A percentile compares a stretch with the other conserved stretches of the same genome.
Conservation (phyloP, 2,329 filamentous ascomycete species). For the Microcyclospora pomicola region DNA sequence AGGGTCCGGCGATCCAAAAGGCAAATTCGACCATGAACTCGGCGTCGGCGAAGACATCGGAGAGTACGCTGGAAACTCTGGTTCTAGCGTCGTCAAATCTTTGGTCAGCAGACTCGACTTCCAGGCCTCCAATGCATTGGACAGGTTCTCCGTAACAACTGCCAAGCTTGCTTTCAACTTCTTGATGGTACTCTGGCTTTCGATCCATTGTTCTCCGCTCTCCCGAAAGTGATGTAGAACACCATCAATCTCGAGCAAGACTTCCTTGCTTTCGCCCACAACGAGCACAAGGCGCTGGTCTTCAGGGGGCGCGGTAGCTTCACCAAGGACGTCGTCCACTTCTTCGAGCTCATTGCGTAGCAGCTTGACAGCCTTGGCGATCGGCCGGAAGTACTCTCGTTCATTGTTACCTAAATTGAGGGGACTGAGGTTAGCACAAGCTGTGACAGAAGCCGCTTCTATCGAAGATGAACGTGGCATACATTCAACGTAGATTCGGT, state of each 20-base stretch:
- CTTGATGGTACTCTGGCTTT: background rate
- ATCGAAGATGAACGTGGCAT: background rate
- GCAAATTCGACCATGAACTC: no score
- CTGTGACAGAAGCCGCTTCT: no score
- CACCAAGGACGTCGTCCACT: constrained; percentile 8
- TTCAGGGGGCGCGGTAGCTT: constrained; percentile 1
- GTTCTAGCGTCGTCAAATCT: background rate
- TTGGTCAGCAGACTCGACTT: background rate
- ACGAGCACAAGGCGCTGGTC: constrained; percentile 1
- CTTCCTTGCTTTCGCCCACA: constrained; percentile 3
- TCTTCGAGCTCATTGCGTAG: constrained; percentile 11
- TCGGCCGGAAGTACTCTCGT: constrained; percentile 2
- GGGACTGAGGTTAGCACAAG: background rate
- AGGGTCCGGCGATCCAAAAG: no score
- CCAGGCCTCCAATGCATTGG: background rate
- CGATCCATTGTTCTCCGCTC: background rate
- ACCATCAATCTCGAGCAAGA: constrained; percentile 7
- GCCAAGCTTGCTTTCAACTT: constrained; percentile 2
- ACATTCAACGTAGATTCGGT: constrained; percentile 8
- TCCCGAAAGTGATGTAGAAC: constrained; percentile 1
- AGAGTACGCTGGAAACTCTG: no score
- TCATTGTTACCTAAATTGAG: constrained; percentile 4
- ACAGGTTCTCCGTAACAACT: background rate
- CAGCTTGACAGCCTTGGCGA: constrained; percentile 5
- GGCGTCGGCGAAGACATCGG: no score